Conservation (phyloP, 495 filamentous ascomycete genomes). For the Xylaria cubensis region DNA sequence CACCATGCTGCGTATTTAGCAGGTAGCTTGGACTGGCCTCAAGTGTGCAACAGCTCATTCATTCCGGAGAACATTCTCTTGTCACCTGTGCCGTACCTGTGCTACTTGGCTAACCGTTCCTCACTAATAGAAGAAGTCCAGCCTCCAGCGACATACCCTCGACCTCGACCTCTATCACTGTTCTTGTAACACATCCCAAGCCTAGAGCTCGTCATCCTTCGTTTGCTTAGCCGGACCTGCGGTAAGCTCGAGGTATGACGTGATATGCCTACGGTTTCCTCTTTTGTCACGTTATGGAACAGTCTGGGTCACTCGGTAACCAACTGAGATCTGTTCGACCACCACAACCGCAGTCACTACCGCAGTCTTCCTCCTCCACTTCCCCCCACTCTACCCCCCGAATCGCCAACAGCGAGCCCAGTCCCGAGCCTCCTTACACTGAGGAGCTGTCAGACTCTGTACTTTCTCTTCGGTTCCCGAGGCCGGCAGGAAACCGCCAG, state of each 20-base stretch:
- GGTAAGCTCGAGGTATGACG: constrained; percentile 45
- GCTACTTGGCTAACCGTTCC: constrained; percentile 4
- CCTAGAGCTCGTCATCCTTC: constrained; percentile 37
- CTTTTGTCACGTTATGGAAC: constrained; percentile 54
- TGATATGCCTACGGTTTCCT: constrained; percentile 43
- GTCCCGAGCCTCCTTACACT: constrained; percentile 24
- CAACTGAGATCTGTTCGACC: constrained; percentile 36
- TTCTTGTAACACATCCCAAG: not conserved
- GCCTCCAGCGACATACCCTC: not conserved
- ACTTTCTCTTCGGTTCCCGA: constrained; percentile 57
- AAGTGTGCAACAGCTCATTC: not conserved
- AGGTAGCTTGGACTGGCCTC: not conserved
- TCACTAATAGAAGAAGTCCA: constrained; percentile 11
- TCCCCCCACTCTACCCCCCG: constrained; percentile 20
- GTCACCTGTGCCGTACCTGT: not conserved
- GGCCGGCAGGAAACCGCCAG: constrained; percentile 52
- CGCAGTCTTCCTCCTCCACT: constrained; percentile 5
- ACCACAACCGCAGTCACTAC: constrained; percentile 13
- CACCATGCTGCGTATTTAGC: not conserved
- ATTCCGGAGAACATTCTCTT: not conserved
- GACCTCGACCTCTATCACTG: not conserved
- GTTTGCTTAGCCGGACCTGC: constrained; percentile 32
- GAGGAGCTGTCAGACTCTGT: constrained; percentile 41
- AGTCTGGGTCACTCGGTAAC: constrained; percentile 38
- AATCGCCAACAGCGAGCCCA: constrained; percentile 27